A percentile compares a stretch with the other conserved stretches of the same genome.
Evolutionary conservation across 345 rosid species (phyloP).

Genomic region (Cochlearia excelsa): DNA sequence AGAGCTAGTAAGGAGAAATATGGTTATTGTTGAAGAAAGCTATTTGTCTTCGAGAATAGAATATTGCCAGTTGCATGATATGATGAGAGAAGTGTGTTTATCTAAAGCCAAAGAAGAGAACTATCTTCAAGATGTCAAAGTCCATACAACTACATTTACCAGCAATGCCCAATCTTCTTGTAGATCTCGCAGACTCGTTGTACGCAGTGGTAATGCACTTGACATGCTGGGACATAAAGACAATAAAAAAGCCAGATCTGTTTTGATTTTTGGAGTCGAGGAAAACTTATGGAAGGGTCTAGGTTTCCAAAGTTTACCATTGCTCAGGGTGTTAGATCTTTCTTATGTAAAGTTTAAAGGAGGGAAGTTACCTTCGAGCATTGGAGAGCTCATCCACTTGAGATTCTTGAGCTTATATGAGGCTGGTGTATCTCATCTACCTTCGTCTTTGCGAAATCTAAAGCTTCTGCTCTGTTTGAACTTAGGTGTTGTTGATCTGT

Average conservation of each 20-base stretch:
- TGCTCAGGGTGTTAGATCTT: constrained; percentile 30
- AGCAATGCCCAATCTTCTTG: constrained; percentile 13
- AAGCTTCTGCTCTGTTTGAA: constrained; percentile 25
- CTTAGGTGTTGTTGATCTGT: background rate
- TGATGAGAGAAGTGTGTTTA: constrained; percentile 33
- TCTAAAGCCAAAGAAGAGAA: constrained; percentile 31
- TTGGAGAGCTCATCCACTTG: constrained; percentile 43
- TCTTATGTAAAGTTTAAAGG: background rate
- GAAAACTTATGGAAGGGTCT: background rate
- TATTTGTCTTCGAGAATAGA: background rate
- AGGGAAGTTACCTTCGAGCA: constrained; percentile 34
- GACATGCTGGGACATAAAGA: background rate
- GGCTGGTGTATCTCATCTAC: constrained; percentile 10
- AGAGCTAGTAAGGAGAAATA: constrained; percentile 32
- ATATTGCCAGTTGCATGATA: constrained; percentile 27
- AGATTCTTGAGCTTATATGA: constrained; percentile 29
- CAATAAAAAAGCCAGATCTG: constrained; percentile 5
- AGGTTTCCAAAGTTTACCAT: constrained; percentile 21
- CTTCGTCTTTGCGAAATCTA: constrained; percentile 27
- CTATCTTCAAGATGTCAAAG: constrained; percentile 13
- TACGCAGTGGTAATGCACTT: background rate
- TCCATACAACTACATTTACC: constrained; percentile 4
- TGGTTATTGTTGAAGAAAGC: constrained; percentile 36
- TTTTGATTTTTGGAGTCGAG: constrained; percentile 2
- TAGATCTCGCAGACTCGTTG: constrained; percentile 12